These are phyloP conservation scores for Lactarius hatsudake DNA, from an alignment of 768 basidiomycete genomes.

Conservation along the genomic window DNA sequence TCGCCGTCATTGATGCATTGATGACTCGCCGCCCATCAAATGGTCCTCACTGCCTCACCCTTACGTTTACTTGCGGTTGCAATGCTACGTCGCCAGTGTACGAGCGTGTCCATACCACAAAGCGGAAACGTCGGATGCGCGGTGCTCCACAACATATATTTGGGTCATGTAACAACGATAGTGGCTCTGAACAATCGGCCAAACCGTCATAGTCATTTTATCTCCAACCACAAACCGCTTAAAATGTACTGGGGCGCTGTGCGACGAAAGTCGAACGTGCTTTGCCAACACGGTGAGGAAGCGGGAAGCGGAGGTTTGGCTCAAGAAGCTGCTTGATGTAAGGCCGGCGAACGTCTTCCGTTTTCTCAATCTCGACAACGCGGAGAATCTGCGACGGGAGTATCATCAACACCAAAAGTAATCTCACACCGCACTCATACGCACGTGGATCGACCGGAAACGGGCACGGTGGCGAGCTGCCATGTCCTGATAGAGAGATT, in stretches of 20 bases:
- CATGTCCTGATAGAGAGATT: constrained; percentile 99
- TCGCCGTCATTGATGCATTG: not conserved
- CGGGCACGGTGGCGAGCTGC: constrained; percentile 98
- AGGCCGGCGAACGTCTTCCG: constrained; percentile 87
- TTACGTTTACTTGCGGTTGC: not conserved
- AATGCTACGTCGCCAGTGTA: not conserved
- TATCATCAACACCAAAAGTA: constrained; percentile 1
- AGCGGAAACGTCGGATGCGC: not conserved
- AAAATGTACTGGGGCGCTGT: constrained; percentile 72
- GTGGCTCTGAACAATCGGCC: not conserved
- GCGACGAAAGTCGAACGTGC: constrained; percentile 79
- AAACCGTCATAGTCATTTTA: not conserved
- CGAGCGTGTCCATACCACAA: not conserved
- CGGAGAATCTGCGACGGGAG: constrained; percentile 77
- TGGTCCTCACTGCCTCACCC: not conserved
- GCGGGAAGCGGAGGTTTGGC: constrained; percentile 94
- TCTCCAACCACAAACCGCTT: constrained; percentile 22
- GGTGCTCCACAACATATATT: constrained; percentile 11
- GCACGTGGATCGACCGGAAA: constrained; percentile 96
- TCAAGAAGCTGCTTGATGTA: constrained; percentile 96
- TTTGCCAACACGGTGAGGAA: constrained; percentile 86
- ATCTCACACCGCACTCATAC: constrained; percentile 30
- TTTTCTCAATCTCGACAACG: constrained; percentile 93
- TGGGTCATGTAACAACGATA: not conserved
- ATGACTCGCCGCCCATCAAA: not conserved